Conservation (phyloP, 1,284 basidiomycete genomes). For the Flammula alnicola region DNA sequence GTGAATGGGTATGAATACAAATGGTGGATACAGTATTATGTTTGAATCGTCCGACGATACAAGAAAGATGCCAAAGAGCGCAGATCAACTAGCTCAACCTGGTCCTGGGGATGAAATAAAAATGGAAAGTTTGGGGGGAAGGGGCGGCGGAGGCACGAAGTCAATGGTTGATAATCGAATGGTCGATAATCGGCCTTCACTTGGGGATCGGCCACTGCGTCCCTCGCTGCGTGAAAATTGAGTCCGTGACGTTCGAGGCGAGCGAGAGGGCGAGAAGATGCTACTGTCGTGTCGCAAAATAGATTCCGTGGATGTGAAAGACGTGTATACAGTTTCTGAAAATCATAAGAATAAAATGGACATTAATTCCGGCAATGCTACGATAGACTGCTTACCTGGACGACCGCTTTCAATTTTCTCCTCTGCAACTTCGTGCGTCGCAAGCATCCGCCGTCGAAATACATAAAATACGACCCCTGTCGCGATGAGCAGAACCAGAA, state of each 20-base stretch:
- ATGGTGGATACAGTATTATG: slow-evolving; percentile 6
- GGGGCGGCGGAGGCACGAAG: slow-evolving; percentile 20
- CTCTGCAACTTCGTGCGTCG: slow-evolving; percentile 10
- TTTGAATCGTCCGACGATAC: neutral
- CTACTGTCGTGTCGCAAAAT: slow-evolving; percentile 42
- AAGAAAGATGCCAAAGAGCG: neutral
- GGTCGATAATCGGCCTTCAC: slow-evolving; percentile 4
- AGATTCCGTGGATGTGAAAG: slow-evolving; percentile 46
- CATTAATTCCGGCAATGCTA: neutral
- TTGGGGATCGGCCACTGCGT: slow-evolving; percentile 8
- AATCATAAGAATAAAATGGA: neutral
- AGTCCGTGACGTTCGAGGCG: slow-evolving; percentile 17
- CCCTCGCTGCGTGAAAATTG: slow-evolving; percentile 25
- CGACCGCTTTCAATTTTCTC: slow-evolving; percentile 11
- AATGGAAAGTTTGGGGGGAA: slow-evolving; percentile 22
- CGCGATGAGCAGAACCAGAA: slow-evolving; percentile 25
- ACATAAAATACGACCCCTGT: slow-evolving; percentile 21
- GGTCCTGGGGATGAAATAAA: slow-evolving; percentile 4
- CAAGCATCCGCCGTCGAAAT: slow-evolving; percentile 15
- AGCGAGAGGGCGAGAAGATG: slow-evolving; percentile 25
- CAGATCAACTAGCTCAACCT: slow-evolving; percentile 10
- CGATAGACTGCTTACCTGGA: slow-evolving; percentile 13
- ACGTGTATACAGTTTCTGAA: slow-evolving; percentile 34
- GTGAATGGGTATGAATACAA: slow-evolving; percentile 4
- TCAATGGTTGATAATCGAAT: slow-evolving; percentile 16